Evolutionary conservation across 192 early-diverging fungal species (phyloP).

Genomic region (Coemansia sp.): DNA sequence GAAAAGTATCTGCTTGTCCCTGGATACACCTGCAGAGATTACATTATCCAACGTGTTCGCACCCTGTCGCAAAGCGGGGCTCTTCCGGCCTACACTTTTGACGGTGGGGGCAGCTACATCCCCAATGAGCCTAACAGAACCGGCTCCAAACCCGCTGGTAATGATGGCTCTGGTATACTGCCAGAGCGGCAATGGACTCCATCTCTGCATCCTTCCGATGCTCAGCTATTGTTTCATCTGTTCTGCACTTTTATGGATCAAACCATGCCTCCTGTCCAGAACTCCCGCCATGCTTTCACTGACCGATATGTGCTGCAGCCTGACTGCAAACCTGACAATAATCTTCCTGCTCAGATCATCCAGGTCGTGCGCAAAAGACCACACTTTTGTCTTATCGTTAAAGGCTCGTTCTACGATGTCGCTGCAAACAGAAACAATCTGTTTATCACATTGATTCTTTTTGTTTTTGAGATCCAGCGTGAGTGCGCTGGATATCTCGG

Average conservation of each 20-base stretch:
- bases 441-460: slow-evolving; percentile 54
- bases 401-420: slow-evolving; percentile 59
- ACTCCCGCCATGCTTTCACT: slow-evolving; percentile 57
- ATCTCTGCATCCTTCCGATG: slow-evolving; percentile 54
- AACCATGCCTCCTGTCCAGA: slow-evolving; percentile 55
- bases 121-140: not conserved
- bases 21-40: slow-evolving; percentile 36
- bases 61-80: slow-evolving; percentile 46
- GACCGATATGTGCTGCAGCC: slow-evolving; percentile 58
- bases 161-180: not conserved
- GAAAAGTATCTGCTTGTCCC: slow-evolving; percentile 54
- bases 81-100: slow-evolving; percentile 43
- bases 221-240: slow-evolving; percentile 63
- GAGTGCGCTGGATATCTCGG: slow-evolving; percentile 61
- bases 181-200: slow-evolving; percentile 31
- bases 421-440: slow-evolving; percentile 52
- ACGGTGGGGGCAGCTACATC: slow-evolving; percentile 33
- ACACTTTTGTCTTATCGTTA: slow-evolving; percentile 59
- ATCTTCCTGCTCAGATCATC: slow-evolving; percentile 58
- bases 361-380: slow-evolving; percentile 56
- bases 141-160: not conserved
- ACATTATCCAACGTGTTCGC: slow-evolving; percentile 46
- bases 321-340: slow-evolving; percentile 53
- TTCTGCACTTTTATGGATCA: slow-evolving; percentile 64
- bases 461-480: slow-evolving; percentile 59